Conservation (phyloP, 2,329 filamentous ascomycete species). For the Diaporthe australafricana region DNA sequence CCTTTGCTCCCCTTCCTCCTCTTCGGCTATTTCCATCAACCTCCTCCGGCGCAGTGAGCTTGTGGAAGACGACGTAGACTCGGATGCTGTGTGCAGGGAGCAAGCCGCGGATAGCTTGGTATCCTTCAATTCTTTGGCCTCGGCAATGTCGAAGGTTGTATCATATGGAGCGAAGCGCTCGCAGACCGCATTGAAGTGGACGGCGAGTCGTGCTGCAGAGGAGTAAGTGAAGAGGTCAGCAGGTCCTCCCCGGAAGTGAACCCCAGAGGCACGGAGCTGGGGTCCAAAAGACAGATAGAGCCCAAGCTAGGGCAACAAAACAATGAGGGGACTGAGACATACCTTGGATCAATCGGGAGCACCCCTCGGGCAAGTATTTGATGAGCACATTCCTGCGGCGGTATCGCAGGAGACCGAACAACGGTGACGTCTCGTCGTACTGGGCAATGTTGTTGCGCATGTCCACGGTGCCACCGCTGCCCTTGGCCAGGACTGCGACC, state of each 20-base stretch:
- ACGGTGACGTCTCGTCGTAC: conserved; percentile 86
- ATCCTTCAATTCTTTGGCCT: conserved; percentile 85
- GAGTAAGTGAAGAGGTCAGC: conserved; percentile 40
- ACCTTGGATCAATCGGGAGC: conserved; percentile 94
- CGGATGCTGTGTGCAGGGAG: conserved; percentile 87
- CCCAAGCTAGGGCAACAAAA: conserved; percentile 9
- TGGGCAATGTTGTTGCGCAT: conserved; percentile 81
- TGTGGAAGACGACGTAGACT: conserved; percentile 85
- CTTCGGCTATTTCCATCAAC: conserved; percentile 93
- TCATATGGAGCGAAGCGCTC: conserved; percentile 87
- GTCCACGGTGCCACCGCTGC: conserved; percentile 85
- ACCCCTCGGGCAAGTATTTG: conserved; percentile 91
- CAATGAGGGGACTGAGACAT: conserved; percentile 47
- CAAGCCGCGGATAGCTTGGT: conserved; percentile 88
- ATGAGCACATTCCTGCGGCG: conserved; percentile 89
- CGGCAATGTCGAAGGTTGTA: conserved; percentile 81
- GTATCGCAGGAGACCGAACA: conserved; percentile 94
- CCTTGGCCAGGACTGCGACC: conserved; percentile 80
- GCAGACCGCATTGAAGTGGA: conserved; percentile 75
- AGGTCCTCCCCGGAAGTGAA: conserved; percentile 40
- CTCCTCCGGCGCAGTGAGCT: conserved; percentile 82
- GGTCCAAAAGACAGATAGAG: not conserved
- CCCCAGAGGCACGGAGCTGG: not conserved
- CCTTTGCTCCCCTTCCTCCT: conserved; percentile 79
- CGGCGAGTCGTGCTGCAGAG: conserved; percentile 79